These are phyloP conservation scores for Silene coronaria DNA, from an alignment of 179 eudicot genomes.

Conservation along the genomic window DNA sequence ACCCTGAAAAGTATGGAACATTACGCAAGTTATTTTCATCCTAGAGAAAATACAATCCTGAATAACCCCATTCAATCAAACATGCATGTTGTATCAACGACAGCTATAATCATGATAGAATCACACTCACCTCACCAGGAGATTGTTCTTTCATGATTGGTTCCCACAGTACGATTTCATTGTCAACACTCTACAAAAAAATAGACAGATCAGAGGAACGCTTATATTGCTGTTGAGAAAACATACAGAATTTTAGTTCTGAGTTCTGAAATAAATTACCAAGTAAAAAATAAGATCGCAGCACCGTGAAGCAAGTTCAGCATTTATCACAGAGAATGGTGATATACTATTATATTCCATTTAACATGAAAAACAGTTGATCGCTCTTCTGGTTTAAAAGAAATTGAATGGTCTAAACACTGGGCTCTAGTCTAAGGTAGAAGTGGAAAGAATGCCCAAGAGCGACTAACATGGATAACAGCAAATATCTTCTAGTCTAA, in stretches of 20 bases:
- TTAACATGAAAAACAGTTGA: too few species aligned
- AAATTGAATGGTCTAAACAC: too few species aligned
- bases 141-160: constrained; percentile 95
- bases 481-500: background rate
- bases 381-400: too few species aligned
- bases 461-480: background rate
- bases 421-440: background rate
- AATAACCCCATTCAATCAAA: background rate
- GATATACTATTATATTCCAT: too few species aligned
- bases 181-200: constrained; percentile 82
- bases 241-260: constrained; percentile 5
- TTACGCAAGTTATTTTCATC: background rate
- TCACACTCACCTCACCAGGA: constrained; percentile 81
- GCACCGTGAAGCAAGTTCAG: background rate
- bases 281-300: background rate
- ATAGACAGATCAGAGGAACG: constrained; percentile 5
- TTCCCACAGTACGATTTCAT: constrained; percentile 92
- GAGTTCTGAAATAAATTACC: constrained; percentile 4
- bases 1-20: constrained; percentile 43
- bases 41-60: background rate
- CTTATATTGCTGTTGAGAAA: constrained; percentile 3
- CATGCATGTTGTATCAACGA: background rate
- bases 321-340: background rate
- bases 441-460: background rate
- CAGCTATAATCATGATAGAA: background rate